Evolutionary conservation across 2,329 filamentous ascomycete species (phyloP).

Genomic region (Blumeriella jaapii): DNA sequence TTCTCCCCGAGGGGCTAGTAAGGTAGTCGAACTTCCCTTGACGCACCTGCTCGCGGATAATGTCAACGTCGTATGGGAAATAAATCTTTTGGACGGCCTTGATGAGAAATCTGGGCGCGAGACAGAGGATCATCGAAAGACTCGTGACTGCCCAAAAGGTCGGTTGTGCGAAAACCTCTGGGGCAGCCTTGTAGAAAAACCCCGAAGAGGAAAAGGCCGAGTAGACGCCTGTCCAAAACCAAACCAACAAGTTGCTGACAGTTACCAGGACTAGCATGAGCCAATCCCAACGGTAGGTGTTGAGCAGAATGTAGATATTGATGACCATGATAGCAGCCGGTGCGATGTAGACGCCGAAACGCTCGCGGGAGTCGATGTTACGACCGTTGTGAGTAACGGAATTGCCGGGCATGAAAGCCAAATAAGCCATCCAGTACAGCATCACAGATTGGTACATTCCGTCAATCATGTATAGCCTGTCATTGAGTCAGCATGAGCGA

Average conservation of each 20-base stretch:
- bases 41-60: conserved; percentile 83
- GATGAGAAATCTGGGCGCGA: conserved; percentile 77
- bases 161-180: conserved; percentile 68
- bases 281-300: conserved; percentile 98
- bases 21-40: conserved; percentile 73
- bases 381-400: conserved; percentile 64
- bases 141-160: conserved; percentile 81
- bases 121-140: conserved; percentile 66
- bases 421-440: conserved; percentile 84
- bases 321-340: conserved; percentile 77
- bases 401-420: conserved; percentile 58
- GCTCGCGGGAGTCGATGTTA: conserved; percentile 65
- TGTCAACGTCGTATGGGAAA: conserved; percentile 85
- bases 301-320: conserved; percentile 90
- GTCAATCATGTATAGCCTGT: conserved; percentile 84
- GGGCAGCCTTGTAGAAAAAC: conserved; percentile 67
- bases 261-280: conserved; percentile 72
- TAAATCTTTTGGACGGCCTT: conserved; percentile 92
- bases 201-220: conserved; percentile 37
- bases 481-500: conserved; percentile 23
- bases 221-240: conserved; percentile 93
- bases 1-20: conserved; percentile 22
- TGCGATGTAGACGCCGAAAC: conserved; percentile 79
- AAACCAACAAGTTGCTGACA: conserved; percentile 78
- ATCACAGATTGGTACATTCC: conserved; percentile 91